Conservation (phyloP, 768 basidiomycete genomes). For the Gelatoporia subvermispora region DNA sequence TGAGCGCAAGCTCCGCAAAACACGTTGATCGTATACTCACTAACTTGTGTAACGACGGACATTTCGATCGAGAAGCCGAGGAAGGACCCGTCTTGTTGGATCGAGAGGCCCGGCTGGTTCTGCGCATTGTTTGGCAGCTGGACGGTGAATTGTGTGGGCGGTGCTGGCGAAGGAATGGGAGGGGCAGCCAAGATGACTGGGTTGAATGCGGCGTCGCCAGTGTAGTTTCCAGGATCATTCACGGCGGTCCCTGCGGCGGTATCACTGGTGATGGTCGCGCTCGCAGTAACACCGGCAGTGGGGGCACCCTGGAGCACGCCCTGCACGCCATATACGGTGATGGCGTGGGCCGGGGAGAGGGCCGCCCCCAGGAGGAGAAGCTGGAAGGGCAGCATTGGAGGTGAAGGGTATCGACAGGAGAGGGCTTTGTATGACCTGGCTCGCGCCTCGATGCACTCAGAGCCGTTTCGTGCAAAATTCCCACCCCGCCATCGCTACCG, state of each 20-base stretch:
- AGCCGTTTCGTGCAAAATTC: neutral
- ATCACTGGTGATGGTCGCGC: neutral
- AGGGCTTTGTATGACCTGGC: neutral
- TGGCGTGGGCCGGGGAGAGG: neutral
- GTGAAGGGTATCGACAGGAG: neutral
- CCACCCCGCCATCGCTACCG: neutral
- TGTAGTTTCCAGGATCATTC: neutral
- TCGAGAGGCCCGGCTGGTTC: slow-evolving; percentile 29
- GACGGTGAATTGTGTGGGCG: slow-evolving; percentile 20
- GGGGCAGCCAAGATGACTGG: slow-evolving; percentile 14
- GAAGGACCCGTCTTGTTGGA: slow-evolving; percentile 50
- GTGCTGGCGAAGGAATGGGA: slow-evolving; percentile 19
- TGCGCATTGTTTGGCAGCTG: slow-evolving; percentile 4
- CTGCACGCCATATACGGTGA: slow-evolving; percentile 22
- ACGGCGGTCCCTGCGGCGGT: slow-evolving; percentile 3
- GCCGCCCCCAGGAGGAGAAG: neutral
- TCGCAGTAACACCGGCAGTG: neutral
- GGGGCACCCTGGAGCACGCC: slow-evolving; percentile 8
- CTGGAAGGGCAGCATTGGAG: neutral
- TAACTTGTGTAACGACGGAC: slow-evolving; percentile 61
- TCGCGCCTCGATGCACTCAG: too few relatives aligned
- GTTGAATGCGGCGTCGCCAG: slow-evolving; percentile 2
- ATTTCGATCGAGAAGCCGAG: slow-evolving; percentile 75
- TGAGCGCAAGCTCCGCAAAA: neutral
- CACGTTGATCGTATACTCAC: slow-evolving; percentile 35